Evolutionary conservation across 2,329 filamentous ascomycete species (phyloP), one percentile per base, ranked within the genome.

Genomic region (Saccharata proteae): DNA sequence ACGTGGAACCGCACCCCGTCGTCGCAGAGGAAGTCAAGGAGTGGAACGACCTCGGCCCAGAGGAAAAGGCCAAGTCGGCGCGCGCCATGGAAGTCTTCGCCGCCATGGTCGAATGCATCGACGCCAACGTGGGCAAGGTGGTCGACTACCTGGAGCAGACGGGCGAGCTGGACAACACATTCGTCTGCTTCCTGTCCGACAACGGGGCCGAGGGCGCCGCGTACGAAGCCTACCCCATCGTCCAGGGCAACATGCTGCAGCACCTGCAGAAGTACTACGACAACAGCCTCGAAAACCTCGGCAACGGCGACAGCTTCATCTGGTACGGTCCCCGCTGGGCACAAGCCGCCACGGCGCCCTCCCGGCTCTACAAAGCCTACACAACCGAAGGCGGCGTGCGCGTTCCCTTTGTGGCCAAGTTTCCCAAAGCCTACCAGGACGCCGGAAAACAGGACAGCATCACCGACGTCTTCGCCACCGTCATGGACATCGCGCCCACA

Each of bases 41-140:
- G 21, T 71, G 67, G 67, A 45, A 49, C 3, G 59, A 63, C 4
- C 46, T 69, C 46, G 55, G 52, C 3, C 50, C 58, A 1, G 61
- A 66, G 16, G 63, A 65, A 36, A 54, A 54, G 32, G 54, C 54
- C 3, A 62, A 62, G 34, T 70, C 67, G 6, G 61, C 49, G 41
- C 62, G 55, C 15, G 64, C 67, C 0, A 75, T 75, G 71, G 72
- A 76, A 42, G 64, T 69, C 3, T 78, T 69, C 36, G 72, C 74
- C 0, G 74, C 59, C 9, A 77, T 78, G 69, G 71, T 77, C 3
- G 71, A 77, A 35, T 59, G 59, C 30, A 75, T 77, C 32, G 74
- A 78, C 41, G 47, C 48, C 35, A 72, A 74, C 36, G 63, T 78
- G 12, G 72, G 72, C 21, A 68, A 67, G 34, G 65, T 77, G 3